Evolutionary conservation across 2,329 filamentous ascomycete genomes (phyloP).

Genomic region (Diplodia sapinea): DNA sequence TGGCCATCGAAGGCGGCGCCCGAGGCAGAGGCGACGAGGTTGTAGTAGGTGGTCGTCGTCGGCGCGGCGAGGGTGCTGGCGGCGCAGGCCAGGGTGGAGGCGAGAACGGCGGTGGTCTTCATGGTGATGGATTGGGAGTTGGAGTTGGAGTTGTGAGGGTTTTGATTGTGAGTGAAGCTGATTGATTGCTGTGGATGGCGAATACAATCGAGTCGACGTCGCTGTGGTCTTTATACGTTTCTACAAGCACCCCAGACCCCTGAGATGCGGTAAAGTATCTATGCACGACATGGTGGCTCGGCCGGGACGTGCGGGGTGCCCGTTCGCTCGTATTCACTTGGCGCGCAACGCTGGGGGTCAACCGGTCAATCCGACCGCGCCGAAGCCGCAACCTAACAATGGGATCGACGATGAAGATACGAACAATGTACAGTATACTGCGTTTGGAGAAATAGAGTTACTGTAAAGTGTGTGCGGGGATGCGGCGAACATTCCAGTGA

Average conservation of each 20-base stretch:
- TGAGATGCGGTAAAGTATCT: not conserved
- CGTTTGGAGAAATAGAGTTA: not conserved
- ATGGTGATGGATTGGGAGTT: not conserved
- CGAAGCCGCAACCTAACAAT: not conserved
- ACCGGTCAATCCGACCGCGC: not conserved
- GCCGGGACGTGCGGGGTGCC: not conserved
- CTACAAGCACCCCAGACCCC: not conserved
- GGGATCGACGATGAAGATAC: not conserved
- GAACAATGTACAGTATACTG: not conserved
- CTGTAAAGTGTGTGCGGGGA: no score
- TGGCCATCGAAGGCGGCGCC: not conserved
- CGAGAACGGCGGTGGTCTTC: slow-evolving; percentile 19
- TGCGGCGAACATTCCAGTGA: not conserved
- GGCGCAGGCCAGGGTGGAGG: slow-evolving; percentile 5
- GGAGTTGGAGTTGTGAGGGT: not conserved
- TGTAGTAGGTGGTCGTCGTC: not conserved
- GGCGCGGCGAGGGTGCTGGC: slow-evolving; percentile 3
- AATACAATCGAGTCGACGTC: not conserved
- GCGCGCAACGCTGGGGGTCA: not conserved
- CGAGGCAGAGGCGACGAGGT: not conserved
- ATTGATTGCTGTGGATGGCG: slow-evolving; percentile 8
- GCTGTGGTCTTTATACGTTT: not conserved
- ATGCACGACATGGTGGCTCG: not conserved
- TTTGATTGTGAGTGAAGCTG: not conserved
- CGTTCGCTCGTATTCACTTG: slow-evolving; percentile 10